Base-by-base conservation (phyloP, 2,329 filamentous ascomycete species). In the Zymoseptoria passerinii region DNA sequence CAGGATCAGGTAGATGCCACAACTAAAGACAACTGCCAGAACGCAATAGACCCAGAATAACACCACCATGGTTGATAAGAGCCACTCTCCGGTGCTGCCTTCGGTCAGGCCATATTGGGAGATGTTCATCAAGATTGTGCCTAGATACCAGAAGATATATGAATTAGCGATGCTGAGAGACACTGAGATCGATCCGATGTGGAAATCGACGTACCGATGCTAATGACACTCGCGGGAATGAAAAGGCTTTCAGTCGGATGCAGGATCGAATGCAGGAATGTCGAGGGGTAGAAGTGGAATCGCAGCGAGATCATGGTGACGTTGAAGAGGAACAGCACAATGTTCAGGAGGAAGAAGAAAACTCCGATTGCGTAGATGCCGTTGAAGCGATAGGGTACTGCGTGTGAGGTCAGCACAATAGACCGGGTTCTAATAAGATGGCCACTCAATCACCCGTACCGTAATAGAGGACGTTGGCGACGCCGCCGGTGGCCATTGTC, bases 221-320 rank as follows among this genome's bases (percentile, higher is more conserved):
- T 90, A 58, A 88, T 83, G 8, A 80, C 75, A 3, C 78, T 83
- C 1, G 89, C 82, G 0, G 88, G 88, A 16, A 90, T 84, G 69
- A 92, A 94, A 0, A 92, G 77, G 8, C 84, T 87, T 69, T 95
- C 90, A 0, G 87, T 85, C 10, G 89, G 88, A 73, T 92, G 89
- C 6, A 84, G 77, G 60, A 94, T 87, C 0, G 87, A 90, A 13
- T 82, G 78, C 58, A 79, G 80, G 68, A 92, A 89, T 8, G 85
- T 89, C 18, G 85, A 83, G 0, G 87, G 87, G 58, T 85, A 84
- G 65, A 82, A 78, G 65, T 81, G 81, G 71, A 95, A 94, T 19
- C 89, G 83, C 8, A 84, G 73, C 8, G 81, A 78, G 44, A 92
- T 82, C 65, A 90, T 78, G 53, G 78, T 68, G 69, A 83, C 84